Percentiles rank a stretch among this genome's conserved stretches.
These are phyloP conservation scores for Sherardia arvensis DNA, from an alignment of 257 asterid genomes.

Conservation along the genomic window DNA sequence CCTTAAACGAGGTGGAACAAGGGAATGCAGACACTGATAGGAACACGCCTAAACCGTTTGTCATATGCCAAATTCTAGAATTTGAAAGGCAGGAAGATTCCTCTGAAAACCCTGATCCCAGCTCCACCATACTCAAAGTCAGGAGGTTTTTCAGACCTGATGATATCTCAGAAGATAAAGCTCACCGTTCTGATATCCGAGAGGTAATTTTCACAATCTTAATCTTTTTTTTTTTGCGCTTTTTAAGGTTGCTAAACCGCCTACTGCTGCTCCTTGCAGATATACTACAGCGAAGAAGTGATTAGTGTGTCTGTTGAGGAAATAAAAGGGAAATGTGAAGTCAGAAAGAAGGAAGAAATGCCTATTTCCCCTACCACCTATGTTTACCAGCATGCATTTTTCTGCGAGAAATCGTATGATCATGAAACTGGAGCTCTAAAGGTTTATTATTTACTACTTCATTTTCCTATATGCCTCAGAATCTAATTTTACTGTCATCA, in stretches of 20 bases:
- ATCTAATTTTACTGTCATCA: not conserved
- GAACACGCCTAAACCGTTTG: slow-evolving; percentile 1
- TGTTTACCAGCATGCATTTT: slow-evolving; percentile 15
- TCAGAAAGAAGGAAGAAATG: slow-evolving; percentile 10
- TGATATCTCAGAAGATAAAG: slow-evolving; percentile 19
- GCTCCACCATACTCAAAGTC: slow-evolving; percentile 2
- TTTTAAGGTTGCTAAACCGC: not conserved
- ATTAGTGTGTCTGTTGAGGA: slow-evolving; percentile 8
- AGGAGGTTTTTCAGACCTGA: slow-evolving; percentile 22
- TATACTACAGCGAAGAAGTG: slow-evolving; percentile 19
- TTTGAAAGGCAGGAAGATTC: slow-evolving; percentile 2
- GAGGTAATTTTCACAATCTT: slow-evolving; percentile 11
- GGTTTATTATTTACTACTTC: not conserved
- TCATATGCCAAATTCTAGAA: slow-evolving; percentile 14
- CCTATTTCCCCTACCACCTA: slow-evolving; percentile 2
- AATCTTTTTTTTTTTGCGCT: not conserved
- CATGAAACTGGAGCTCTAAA: slow-evolving; percentile 7
- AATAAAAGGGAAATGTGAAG: slow-evolving; percentile 19
- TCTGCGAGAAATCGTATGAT: slow-evolving; percentile 12
- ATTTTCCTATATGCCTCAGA: not conserved
- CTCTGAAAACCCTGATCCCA: slow-evolving; percentile 2
- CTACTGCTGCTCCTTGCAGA: slow-evolving; percentile 10
- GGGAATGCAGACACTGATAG: not conserved
- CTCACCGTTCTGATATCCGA: slow-evolving; percentile 17
- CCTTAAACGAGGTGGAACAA: not conserved